A percentile compares a stretch with the other conserved stretches of the same genome.
Evolutionary conservation across 768 basidiomycete genomes (phyloP).

Genomic region (Lyophyllum decastes): DNA sequence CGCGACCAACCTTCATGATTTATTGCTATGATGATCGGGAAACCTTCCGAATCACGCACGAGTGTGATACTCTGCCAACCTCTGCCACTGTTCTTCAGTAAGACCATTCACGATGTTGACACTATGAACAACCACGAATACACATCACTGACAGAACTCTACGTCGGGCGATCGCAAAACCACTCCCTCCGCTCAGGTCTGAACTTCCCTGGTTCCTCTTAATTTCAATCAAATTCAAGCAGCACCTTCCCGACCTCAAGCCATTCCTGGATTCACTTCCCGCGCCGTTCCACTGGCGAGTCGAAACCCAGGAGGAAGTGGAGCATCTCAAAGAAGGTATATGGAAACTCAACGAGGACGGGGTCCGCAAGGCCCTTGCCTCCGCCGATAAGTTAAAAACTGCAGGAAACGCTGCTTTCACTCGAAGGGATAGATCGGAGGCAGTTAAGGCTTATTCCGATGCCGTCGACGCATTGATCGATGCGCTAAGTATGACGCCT

Average conservation of each 20-base stretch:
- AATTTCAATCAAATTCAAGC: slow-evolving; percentile 28
- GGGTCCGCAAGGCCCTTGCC: slow-evolving; percentile 20
- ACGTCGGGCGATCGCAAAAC: slow-evolving; percentile 30
- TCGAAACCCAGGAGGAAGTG: slow-evolving; percentile 34
- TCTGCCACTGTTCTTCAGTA: slow-evolving; percentile 31
- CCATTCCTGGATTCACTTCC: slow-evolving; percentile 42
- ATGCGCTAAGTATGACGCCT: slow-evolving; percentile 27
- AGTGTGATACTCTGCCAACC: slow-evolving; percentile 26
- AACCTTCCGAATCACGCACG: slow-evolving; percentile 22
- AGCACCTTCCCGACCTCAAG: slow-evolving; percentile 25
- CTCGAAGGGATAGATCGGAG: slow-evolving; percentile 23
- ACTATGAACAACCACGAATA: background rate
- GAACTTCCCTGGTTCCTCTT: slow-evolving; percentile 29
- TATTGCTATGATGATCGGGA: slow-evolving; percentile 30
- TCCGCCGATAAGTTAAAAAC: slow-evolving; percentile 26
- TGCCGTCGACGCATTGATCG: slow-evolving; percentile 26
- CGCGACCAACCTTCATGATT: slow-evolving; percentile 24
- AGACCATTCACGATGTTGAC: slow-evolving; percentile 1
- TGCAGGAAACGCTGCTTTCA: slow-evolving; percentile 25
- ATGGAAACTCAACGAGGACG: slow-evolving; percentile 25
- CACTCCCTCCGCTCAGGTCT: slow-evolving; percentile 28
- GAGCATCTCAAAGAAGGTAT: slow-evolving; percentile 28
- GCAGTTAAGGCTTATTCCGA: slow-evolving; percentile 31
- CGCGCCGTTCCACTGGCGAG: slow-evolving; percentile 33
- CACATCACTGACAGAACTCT: slow-evolving; percentile 18